Percentiles rank a stretch among this genome's conserved stretches.
These are phyloP conservation scores for Acmispon strigosus DNA, from an alignment of 306 rosid species.

Conservation along the genomic window DNA sequence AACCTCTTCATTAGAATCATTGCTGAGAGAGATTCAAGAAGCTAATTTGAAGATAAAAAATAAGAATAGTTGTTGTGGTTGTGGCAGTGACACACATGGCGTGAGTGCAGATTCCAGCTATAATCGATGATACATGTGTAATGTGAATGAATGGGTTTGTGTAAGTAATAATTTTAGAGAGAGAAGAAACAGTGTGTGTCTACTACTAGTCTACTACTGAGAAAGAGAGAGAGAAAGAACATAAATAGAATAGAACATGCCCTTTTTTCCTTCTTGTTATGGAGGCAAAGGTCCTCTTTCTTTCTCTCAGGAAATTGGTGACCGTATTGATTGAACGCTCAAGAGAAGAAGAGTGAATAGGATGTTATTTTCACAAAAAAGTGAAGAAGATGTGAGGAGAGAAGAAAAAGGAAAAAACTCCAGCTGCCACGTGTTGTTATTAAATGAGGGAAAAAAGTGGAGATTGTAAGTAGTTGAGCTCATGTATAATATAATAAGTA, in stretches of 20 bases:
- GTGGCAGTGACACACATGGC: slow-evolving; percentile 31
- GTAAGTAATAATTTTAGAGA: slow-evolving; percentile 23
- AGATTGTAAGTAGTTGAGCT: slow-evolving; percentile 10
- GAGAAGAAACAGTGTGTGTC: neutral
- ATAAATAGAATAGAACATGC: slow-evolving; percentile 31
- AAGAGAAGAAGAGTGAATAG: neutral
- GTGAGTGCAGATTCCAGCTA: slow-evolving; percentile 24
- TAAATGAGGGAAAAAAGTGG: slow-evolving; percentile 2
- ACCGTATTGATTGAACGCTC: slow-evolving; percentile 17
- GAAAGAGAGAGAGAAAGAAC: slow-evolving; percentile 4
- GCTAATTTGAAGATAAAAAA: no score
- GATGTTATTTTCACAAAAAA: slow-evolving; percentile 18
- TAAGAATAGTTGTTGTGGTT: neutral
- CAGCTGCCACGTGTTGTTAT: slow-evolving; percentile 22
- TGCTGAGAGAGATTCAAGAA: neutral
- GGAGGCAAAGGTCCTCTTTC: neutral
- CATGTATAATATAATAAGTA: neutral
- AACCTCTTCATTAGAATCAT: neutral
- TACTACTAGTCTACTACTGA: neutral
- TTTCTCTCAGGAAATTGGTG: slow-evolving; percentile 29
- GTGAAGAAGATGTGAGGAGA: neutral
- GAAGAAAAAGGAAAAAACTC: neutral
- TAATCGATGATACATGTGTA: neutral
- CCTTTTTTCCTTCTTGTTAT: neutral
- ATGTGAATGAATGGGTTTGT: neutral